These are phyloP conservation scores for Cyclotella sp. DNA, from an alignment of 108 stramenopile genomes.

Conservation along the genomic window DNA sequence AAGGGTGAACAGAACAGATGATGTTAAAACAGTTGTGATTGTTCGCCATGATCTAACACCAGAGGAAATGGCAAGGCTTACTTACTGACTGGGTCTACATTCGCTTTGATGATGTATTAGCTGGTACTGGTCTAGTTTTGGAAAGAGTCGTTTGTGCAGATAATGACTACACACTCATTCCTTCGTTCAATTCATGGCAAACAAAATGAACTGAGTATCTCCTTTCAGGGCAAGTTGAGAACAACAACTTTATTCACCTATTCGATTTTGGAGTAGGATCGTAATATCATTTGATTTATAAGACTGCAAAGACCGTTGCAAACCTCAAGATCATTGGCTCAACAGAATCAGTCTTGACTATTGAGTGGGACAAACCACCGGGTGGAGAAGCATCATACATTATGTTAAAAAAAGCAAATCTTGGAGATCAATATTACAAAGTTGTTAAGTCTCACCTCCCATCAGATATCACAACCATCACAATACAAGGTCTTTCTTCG, in stretches of 20 bases:
- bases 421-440: slow-evolving; percentile 35
- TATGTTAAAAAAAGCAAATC: not conserved
- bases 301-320: not conserved
- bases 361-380: slow-evolving; percentile 13
- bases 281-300: slow-evolving; percentile 27
- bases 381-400: slow-evolving; percentile 3
- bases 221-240: slow-evolving; percentile 19
- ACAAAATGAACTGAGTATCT: slow-evolving; percentile 40
- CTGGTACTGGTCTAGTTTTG: slow-evolving; percentile 18
- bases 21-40: slow-evolving; percentile 22
- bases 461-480: not conserved
- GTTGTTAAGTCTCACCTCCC: slow-evolving; percentile 15
- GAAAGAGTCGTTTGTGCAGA: slow-evolving; percentile 36
- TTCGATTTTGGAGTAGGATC: slow-evolving; percentile 39
- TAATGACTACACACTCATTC: slow-evolving; percentile 31
- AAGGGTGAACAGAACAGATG: slow-evolving; percentile 15
- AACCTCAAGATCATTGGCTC: slow-evolving; percentile 17
- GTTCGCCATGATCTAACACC: slow-evolving; percentile 13
- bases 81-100: slow-evolving; percentile 45
- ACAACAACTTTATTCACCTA: slow-evolving; percentile 29
- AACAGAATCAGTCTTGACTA: slow-evolving; percentile 14
- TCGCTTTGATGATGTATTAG: slow-evolving; percentile 30
- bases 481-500: slow-evolving; percentile 15
- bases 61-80: not conserved
- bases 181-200: slow-evolving; percentile 43